phyloP scores from a whole-genome alignment of 306 rosid species.

The Lagenaria siceraria region DNA sequence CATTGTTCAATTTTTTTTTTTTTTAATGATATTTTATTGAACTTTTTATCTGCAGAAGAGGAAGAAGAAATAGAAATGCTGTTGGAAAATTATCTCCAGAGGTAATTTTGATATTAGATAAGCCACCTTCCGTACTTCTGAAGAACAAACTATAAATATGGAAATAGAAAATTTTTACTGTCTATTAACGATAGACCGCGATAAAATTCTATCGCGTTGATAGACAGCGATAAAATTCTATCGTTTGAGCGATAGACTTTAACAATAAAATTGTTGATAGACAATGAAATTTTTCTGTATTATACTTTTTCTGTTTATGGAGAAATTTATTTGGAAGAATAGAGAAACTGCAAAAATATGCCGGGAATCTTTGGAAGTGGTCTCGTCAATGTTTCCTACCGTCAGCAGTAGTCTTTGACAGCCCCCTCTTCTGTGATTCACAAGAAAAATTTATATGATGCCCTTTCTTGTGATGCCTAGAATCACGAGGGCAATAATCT shows the following conservation, averaged over 20 bases:
- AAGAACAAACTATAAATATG: neutral
- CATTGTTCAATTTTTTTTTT: neutral
- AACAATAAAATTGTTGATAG: too few relatives aligned
- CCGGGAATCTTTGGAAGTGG: neutral
- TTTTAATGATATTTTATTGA: constrained; percentile 11
- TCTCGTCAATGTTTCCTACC: neutral
- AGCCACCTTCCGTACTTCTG: neutral
- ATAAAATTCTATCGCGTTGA: too few relatives aligned
- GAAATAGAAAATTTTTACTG: too few relatives aligned
- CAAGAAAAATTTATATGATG: neutral
- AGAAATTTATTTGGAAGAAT: too few relatives aligned
- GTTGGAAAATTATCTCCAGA: constrained; percentile 94
- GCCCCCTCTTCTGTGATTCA: neutral
- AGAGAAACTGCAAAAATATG: neutral
- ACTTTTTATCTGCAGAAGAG: constrained; percentile 55
- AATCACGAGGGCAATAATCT: neutral
- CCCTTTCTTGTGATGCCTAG: neutral
- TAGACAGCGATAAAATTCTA: too few relatives aligned
- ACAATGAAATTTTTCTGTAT: too few relatives aligned
- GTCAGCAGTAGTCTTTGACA: neutral
- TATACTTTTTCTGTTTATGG: too few relatives aligned
- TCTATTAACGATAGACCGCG: too few relatives aligned
- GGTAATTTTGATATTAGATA: constrained; percentile 27
- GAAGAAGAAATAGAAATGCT: constrained; percentile 99
- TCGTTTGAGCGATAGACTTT: too few relatives aligned